These are phyloP conservation scores for Dothistroma pini DNA, from an alignment of 2,329 filamentous ascomycete species.

Conservation along the genomic window DNA sequence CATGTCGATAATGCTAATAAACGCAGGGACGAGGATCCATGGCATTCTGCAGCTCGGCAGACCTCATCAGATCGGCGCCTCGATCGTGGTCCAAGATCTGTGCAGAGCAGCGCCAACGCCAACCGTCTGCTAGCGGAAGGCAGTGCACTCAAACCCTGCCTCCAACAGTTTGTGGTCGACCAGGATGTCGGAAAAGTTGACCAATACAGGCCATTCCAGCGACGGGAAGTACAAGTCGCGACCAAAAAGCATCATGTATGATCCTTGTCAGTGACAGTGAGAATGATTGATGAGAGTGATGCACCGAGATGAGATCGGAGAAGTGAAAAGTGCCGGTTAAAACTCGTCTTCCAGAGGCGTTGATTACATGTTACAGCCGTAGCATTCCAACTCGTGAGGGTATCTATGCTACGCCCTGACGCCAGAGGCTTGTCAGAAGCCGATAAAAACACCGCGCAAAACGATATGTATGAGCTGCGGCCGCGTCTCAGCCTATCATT, in stretches of 20 bases:
- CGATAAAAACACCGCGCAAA: conserved; percentile 13
- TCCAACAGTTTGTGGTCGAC: neutral
- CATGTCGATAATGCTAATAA: too few species aligned
- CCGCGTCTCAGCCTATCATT: conserved; percentile 4
- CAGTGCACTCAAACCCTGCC: neutral
- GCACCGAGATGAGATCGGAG: neutral
- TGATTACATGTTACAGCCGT: conserved; percentile 13
- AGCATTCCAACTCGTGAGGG: conserved; percentile 8
- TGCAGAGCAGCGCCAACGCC: too few species aligned
- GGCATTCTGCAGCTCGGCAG: neutral
- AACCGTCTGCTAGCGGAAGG: neutral
- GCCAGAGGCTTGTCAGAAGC: conserved; percentile 10
- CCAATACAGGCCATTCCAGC: neutral
- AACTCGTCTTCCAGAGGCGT: conserved; percentile 9
- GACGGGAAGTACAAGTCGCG: neutral
- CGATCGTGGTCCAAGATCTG: too few species aligned
- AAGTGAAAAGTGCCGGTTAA: conserved; percentile 6
- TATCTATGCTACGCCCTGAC: conserved; percentile 14
- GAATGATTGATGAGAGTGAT: neutral
- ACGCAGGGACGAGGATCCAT: too few species aligned
- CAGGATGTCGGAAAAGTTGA: conserved; percentile 2
- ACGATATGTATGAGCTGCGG: neutral
- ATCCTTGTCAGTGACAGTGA: neutral
- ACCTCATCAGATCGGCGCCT: too few species aligned
- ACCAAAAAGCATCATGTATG: neutral